Conservation (phyloP, 148 eudicot genomes). For the Silene latifolia region DNA sequence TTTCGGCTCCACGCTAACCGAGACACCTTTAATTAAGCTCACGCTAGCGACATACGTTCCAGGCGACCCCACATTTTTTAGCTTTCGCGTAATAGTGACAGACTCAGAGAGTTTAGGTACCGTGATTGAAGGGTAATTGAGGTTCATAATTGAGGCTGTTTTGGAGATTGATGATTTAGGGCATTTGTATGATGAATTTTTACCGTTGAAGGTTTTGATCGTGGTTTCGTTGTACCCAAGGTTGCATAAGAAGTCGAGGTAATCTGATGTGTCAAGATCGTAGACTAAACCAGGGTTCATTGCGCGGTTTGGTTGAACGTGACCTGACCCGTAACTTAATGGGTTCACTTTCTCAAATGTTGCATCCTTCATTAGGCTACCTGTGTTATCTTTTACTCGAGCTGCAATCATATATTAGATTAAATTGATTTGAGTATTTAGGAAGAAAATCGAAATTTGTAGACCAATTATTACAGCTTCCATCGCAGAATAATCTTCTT, state of each 20-base stretch:
- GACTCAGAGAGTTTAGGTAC: slow-evolving; percentile 38
- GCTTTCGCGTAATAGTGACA: slow-evolving; percentile 37
- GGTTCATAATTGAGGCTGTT: slow-evolving; percentile 21
- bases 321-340: slow-evolving; percentile 57
- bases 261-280: slow-evolving; percentile 37
- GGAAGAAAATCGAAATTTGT: neutral
- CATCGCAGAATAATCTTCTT: no score
- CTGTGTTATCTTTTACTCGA: slow-evolving; percentile 47
- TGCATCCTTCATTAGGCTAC: slow-evolving; percentile 28
- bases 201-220: slow-evolving; percentile 22
- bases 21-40: slow-evolving; percentile 30
- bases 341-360: slow-evolving; percentile 29
- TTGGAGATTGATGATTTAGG: slow-evolving; percentile 14
- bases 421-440: no score
- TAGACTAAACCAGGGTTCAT: slow-evolving; percentile 64
- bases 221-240: slow-evolving; percentile 41
- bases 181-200: slow-evolving; percentile 26
- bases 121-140: slow-evolving; percentile 59
- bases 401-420: slow-evolving; percentile 32
- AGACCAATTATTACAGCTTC: no score
- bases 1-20: slow-evolving; percentile 38
- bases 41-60: slow-evolving; percentile 35
- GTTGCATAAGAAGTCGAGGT: slow-evolving; percentile 56
- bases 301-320: slow-evolving; percentile 52
- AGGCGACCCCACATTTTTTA: slow-evolving; percentile 59